Evolutionary conservation across 2,329 filamentous ascomycete genomes (phyloP).

Genomic region (Blumeria graminis): DNA sequence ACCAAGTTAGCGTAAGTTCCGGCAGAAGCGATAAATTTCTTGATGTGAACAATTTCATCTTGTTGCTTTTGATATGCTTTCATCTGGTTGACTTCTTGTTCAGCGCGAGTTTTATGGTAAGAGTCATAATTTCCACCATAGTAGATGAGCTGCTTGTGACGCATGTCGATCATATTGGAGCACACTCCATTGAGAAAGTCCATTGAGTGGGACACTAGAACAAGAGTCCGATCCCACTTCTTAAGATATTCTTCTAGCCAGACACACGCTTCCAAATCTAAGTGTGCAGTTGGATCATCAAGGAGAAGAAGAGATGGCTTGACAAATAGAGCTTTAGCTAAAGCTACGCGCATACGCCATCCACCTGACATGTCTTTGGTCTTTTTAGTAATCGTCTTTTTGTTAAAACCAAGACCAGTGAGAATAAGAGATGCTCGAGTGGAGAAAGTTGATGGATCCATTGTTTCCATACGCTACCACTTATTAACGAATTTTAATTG

Average conservation of each 20-base stretch:
- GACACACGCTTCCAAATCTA: constrained; percentile 97
- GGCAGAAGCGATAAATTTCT: constrained; percentile 98
- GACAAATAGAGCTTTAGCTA: constrained; percentile 94
- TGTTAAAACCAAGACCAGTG: constrained; percentile 98
- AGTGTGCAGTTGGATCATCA: constrained; percentile 94
- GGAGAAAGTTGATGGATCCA: constrained; percentile 94
- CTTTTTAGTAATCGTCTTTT: constrained; percentile 92
- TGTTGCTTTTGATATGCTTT: constrained; percentile 99
- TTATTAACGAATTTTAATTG: constrained; percentile 5
- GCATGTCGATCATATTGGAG: constrained; percentile 97
- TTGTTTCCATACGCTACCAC: constrained; percentile 75
- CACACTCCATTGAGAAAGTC: constrained; percentile 99
- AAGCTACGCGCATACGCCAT: constrained; percentile 97
- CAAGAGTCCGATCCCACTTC: constrained; percentile 95
- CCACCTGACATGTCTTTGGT: constrained; percentile 99
- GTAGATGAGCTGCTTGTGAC: constrained; percentile 68
- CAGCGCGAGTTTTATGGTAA: constrained; percentile 77
- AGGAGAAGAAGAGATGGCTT: constrained; percentile 88
- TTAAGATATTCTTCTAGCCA: constrained; percentile 99
- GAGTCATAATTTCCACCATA: constrained; percentile 99
- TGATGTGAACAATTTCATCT: constrained; percentile 97
- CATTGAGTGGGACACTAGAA: constrained; percentile 92
- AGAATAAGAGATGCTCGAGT: constrained; percentile 90
- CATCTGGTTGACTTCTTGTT: constrained; percentile 95
- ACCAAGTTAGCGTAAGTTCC: constrained; percentile 99